Conservation (phyloP, 768 basidiomycete genomes). For the Auricularia heimuer region DNA sequence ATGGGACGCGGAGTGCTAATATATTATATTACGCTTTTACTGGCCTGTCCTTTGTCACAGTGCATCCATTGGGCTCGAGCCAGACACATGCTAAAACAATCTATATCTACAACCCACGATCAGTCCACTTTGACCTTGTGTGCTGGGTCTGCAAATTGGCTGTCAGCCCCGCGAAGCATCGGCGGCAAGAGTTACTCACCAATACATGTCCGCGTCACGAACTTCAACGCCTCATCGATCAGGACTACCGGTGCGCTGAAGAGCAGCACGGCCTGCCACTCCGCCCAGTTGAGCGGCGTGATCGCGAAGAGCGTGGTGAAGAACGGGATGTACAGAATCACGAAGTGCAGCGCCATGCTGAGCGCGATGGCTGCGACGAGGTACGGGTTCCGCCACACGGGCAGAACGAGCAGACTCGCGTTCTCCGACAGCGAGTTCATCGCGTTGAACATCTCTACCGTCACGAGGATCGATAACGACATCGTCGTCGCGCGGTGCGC, state of each 20-base stretch:
- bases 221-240: constrained; percentile 87
- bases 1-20: neutral
- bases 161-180: neutral
- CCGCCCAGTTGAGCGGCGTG: constrained; percentile 84
- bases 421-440: constrained; percentile 98
- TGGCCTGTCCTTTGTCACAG: neutral
- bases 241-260: constrained; percentile 81
- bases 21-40: too few relatives aligned
- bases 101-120: neutral
- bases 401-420: constrained; percentile 80
- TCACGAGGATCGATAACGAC: constrained; percentile 92
- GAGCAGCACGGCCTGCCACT: constrained; percentile 89
- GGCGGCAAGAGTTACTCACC: constrained; percentile 24
- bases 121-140: neutral
- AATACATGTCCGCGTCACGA: constrained; percentile 36
- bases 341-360: constrained; percentile 88
- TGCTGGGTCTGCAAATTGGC: neutral
- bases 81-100: neutral
- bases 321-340: constrained; percentile 95
- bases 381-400: constrained; percentile 91
- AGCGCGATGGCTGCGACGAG: constrained; percentile 81
- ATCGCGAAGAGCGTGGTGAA: constrained; percentile 91
- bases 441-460: constrained; percentile 94
- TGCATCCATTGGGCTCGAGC: neutral
- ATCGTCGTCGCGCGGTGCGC: constrained; percentile 87